A percentile compares a stretch with the other conserved stretches of the same genome.
Evolutionary conservation across 2,329 filamentous ascomycete species (phyloP).

Genomic region (Diaporthe vaccinii): DNA sequence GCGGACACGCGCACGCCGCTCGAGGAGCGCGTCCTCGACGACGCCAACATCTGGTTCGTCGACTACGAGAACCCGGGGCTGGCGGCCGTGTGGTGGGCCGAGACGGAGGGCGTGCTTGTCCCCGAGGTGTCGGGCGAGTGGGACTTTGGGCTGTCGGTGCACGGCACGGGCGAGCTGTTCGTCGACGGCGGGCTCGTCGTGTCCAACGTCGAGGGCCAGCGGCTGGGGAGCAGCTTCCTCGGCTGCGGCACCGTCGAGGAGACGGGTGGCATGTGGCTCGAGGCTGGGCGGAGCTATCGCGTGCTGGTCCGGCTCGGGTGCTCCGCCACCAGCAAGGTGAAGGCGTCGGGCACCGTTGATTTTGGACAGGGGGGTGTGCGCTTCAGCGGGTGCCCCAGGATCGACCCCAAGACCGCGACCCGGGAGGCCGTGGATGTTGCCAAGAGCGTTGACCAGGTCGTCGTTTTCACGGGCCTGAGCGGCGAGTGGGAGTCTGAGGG

Average conservation of each 20-base stretch:
- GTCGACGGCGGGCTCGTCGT: slow-evolving; percentile 51
- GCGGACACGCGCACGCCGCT: slow-evolving; percentile 37
- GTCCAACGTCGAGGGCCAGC: slow-evolving; percentile 50
- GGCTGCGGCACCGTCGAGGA: slow-evolving; percentile 52
- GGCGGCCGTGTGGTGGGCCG: slow-evolving; percentile 44
- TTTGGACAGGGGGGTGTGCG: slow-evolving; percentile 49
- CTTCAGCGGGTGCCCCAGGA: slow-evolving; percentile 46
- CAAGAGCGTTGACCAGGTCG: slow-evolving; percentile 68
- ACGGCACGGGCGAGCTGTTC: slow-evolving; percentile 52
- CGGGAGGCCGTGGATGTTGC: slow-evolving; percentile 65
- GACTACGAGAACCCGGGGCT: slow-evolving; percentile 47
- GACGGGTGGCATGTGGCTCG: slow-evolving; percentile 44
- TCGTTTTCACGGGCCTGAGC: slow-evolving; percentile 72
- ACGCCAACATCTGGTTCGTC: slow-evolving; percentile 46
- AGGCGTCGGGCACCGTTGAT: slow-evolving; percentile 46
- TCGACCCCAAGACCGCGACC: slow-evolving; percentile 37
- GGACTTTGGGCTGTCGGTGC: slow-evolving; percentile 53
- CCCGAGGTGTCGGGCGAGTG: slow-evolving; percentile 44
- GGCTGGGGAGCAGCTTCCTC: slow-evolving; percentile 54
- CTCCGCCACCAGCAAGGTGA: slow-evolving; percentile 47
- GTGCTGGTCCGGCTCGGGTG: slow-evolving; percentile 49
- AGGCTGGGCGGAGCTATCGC: slow-evolving; percentile 49
- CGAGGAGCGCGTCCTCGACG: slow-evolving; percentile 44
- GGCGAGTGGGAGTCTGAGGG: slow-evolving; percentile 55
- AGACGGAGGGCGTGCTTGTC: slow-evolving; percentile 44